Percentiles rank a stretch among this genome's conserved stretches.
phyloP scores from a whole-genome alignment of 257 asterid genomes.

The Solanum tacnaense region DNA sequence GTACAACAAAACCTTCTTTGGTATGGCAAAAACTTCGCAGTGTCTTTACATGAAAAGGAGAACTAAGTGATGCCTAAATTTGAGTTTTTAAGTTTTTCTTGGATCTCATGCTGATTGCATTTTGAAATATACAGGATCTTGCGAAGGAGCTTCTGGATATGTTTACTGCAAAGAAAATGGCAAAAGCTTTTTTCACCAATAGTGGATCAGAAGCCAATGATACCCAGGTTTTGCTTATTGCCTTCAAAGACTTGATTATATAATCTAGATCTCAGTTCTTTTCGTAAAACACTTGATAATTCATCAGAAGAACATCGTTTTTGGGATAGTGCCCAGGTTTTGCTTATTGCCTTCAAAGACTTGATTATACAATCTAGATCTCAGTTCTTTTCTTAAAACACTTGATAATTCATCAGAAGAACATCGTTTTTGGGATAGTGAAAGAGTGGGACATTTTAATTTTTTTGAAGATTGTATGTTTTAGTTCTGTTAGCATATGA shows the following conservation, averaged over 20 bases:
- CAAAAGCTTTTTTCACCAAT: slow-evolving; percentile 79
- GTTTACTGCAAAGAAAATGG: slow-evolving; percentile 76
- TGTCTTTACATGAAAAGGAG: background rate
- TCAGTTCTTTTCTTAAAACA: background rate
- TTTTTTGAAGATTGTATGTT: background rate
- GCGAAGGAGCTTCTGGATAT: slow-evolving; percentile 69
- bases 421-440: background rate
- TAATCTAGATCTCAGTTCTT: background rate
- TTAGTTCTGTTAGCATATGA: background rate
- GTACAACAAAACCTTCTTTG: slow-evolving; percentile 89
- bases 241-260: background rate
- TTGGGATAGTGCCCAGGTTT: slow-evolving; percentile 47
- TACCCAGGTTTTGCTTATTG: slow-evolving; percentile 53
- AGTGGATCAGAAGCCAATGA: slow-evolving; percentile 99
- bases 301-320: background rate
- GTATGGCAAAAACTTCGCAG: slow-evolving; percentile 18
- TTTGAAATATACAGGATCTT: slow-evolving; percentile 48
- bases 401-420: background rate
- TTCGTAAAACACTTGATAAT: background rate
- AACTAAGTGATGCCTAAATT: background rate
- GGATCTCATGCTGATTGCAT: background rate
- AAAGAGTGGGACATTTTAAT: background rate
- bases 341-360: background rate
- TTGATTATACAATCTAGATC: background rate
- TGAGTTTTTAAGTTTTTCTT: background rate